A percentile compares a stretch with the other conserved stretches of the same genome.
Evolutionary conservation across 345 rosid genomes (phyloP).

Genomic region (Euphorbia lathyris): DNA sequence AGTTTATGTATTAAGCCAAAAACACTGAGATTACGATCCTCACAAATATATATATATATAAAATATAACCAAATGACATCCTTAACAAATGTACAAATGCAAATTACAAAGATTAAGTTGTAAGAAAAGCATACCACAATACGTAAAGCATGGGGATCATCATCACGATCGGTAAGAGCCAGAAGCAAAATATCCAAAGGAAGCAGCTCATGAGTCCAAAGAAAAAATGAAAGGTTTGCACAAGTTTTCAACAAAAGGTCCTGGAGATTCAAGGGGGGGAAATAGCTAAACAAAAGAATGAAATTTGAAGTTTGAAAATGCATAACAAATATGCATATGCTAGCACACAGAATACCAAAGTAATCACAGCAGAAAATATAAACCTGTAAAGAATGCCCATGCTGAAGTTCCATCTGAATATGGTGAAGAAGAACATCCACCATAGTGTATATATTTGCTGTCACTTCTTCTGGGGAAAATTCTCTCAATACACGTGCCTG

Average conservation of each 20-base stretch:
- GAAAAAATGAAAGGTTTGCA: constrained; percentile 71
- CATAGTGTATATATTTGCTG: constrained; percentile 89
- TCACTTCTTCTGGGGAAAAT: constrained; percentile 93
- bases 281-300: neutral
- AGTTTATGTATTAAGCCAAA: too few relatives aligned
- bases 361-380: constrained; percentile 6
- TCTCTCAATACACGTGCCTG: constrained; percentile 87
- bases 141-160: constrained; percentile 87
- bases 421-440: constrained; percentile 93
- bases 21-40: neutral
- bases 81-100: neutral
- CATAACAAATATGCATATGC: constrained; percentile 6
- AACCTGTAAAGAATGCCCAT: constrained; percentile 75
- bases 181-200: constrained; percentile 92
- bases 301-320: constrained; percentile 21
- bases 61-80: neutral
- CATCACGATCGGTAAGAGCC: constrained; percentile 91
- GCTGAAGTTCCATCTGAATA: constrained; percentile 73
- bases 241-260: constrained; percentile 62
- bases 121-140: constrained; percentile 63
- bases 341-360: neutral
- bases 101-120: constrained; percentile 12
- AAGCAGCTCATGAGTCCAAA: constrained; percentile 90
- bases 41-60: too few relatives aligned
- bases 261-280: constrained; percentile 33